Evolutionary conservation across 352 stramenopile species (phyloP), one percentile per base, ranked within the genome.

Genomic region (Poterioochromonas sp.): DNA sequence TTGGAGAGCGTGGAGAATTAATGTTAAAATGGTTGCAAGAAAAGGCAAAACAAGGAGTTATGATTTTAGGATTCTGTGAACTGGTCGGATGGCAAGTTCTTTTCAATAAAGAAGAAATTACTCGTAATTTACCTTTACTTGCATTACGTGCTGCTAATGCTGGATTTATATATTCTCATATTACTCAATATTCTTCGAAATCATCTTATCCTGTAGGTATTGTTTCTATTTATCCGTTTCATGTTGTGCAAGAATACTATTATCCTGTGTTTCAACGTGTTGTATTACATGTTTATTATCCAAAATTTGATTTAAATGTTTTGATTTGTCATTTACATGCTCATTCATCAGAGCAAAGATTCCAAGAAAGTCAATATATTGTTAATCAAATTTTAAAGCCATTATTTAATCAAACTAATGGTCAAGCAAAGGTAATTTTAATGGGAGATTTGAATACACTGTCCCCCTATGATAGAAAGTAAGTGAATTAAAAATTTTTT

Each of bases 41-140:
- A 11, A 71, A 71, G 40, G 62, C 62, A 26, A 43, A 44, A 47
- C 2, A 26, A 32, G 62, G 62, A 15, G 34, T 71, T 26, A 18
- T 44, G 34, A n/a, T 71, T 32, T 32, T 65, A 32, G 47, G 47
- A 26, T 58, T 58, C 47, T 58, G 47, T 58, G 47, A 58, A 58
- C 26, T 58, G 47, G 47, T 58, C 47, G 47, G 47, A 26, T 58
- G 47, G 47, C 15, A 58, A 26, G 26, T 26, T 15, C 26, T 58
- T 15, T 26, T 26, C 26, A 26, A 15, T 15, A 58, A 58, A 26
- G 26, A 15, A 26, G 47, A 58, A 58, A 26, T 58, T 15, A 26
- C 26, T 26, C 15, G 26, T 15, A 58, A 58, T 58, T 26, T 58
- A 58, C 47, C 47, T 15, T 58, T 15, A 26, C 26, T 58, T 15